Base-by-base conservation (phyloP, 352 stramenopile genomes). In the Phytophthora lateralis region DNA sequence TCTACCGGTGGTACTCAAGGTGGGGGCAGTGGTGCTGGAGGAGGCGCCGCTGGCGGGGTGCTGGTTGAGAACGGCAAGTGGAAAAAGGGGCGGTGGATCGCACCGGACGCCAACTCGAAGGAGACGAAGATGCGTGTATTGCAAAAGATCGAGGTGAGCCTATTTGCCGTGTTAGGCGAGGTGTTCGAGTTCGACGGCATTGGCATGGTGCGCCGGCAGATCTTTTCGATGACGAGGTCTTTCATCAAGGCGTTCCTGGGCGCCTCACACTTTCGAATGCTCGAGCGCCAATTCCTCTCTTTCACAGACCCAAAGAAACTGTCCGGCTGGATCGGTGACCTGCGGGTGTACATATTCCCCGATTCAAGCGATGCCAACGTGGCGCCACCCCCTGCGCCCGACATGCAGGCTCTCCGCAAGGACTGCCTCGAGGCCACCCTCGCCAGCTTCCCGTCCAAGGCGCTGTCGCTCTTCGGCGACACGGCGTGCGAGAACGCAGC, bases 121-220 rank as follows among this genome's bases (percentile, higher is more conserved):
- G 82, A 88, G 48, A 85, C 81, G 18, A 93, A 93, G 63, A 91
- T 95, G 74, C 77, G 78, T 42, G 71, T 91, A 26, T 64, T 95
- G 46, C 87, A 93, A 59, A 75, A 88, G 49, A 79, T 93, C 35
- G 87, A 95, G 66, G 81, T 90, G 49, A 88, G 79, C 59, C 56
- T 95, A 15, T 92, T 93, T 44, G 75, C 84, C 10, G 71, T 88
- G 12, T 49, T 92, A 20, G 76, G 88, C 52, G 87, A 95, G 51
- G 62, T 93, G 34, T 94, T 95, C 44, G 87, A 95, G 66, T 90
- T 95, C 44, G 85, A 95, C 56, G 87, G 85, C 34, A 87, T 95
- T n/a, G 77, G 82, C 21, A 63, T 93, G 51, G 67, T 95, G 55
- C 81, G 85, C 6, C 78, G 87, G 12, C 84, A 95, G n/a, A 73